Conservation (phyloP, 1,284 basidiomycete species). For the Anthracocystis setariae region DNA sequence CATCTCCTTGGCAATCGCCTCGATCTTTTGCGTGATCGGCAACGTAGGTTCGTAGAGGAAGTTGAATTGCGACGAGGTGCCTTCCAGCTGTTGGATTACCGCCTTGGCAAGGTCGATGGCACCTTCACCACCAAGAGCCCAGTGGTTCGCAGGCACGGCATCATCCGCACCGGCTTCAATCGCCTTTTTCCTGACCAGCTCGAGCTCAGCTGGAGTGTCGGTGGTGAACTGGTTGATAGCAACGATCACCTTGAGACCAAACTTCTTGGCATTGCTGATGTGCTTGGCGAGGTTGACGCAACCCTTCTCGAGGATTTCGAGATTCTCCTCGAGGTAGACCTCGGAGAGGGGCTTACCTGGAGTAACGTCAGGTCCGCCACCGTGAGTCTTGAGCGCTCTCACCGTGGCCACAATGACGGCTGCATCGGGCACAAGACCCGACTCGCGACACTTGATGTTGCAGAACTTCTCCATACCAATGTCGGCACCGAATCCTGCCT, state of each 20-base stretch:
- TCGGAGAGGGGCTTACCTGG: conserved; percentile 94
- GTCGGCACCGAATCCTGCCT: conserved; percentile 98
- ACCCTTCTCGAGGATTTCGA: conserved; percentile 88
- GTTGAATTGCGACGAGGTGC: conserved; percentile 56
- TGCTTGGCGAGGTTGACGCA: conserved; percentile 93
- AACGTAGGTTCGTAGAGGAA: conserved; percentile 64
- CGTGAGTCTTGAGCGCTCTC: conserved; percentile 98
- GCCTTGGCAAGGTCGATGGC: conserved; percentile 62
- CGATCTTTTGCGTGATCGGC: conserved; percentile 63
- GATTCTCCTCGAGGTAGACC: conserved; percentile 92
- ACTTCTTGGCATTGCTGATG: conserved; percentile 94
- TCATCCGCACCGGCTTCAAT: conserved; percentile 90
- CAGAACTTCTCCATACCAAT: conserved; percentile 90
- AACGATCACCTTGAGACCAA: conserved; percentile 95
- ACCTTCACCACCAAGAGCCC: conserved; percentile 64
- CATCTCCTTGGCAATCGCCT: conserved; percentile 64
- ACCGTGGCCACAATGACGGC: conserved; percentile 96
- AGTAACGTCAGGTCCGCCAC: conserved; percentile 94
- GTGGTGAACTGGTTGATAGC: conserved; percentile 94
- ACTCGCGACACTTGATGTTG: conserved; percentile 98
- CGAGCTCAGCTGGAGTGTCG: conserved; percentile 89
- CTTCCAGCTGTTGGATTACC: conserved; percentile 60
- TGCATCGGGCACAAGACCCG: conserved; percentile 91
- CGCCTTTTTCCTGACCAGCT: conserved; percentile 82
- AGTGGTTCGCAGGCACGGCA: conserved; percentile 94